Evolutionary conservation across 2,329 filamentous ascomycete species (phyloP), one percentile per base, ranked within the genome.

Genomic region (Diplodia seriata): DNA sequence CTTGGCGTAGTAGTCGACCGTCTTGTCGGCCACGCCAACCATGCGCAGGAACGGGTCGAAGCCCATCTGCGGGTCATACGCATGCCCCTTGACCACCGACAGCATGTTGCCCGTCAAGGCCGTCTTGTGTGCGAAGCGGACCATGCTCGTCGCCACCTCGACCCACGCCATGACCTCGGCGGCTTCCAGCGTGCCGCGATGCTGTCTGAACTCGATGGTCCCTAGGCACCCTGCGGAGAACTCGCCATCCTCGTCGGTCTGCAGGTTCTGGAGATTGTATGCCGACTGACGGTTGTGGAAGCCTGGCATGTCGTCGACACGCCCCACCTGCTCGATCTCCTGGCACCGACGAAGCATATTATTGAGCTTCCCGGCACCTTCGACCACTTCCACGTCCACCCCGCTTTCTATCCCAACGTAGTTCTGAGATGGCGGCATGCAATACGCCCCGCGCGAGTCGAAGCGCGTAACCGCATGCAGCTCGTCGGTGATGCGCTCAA

Each of bases 121-220:
- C 29, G n/a, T 36, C 23, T 14, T 23, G 26, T 59, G 55, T 4
- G 64, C 33, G 23, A 59, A 67, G 11, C 55, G 55, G 9, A 49
- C 11, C 55, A 68, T 68, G 23, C 15, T 26, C 15, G 64, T 14
- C 7, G 72, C 62, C 11, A 77, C 68, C 31, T 70, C 69, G 31
- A 75, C 68, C 75, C 76, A 78, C 26, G 75, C 69, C 5, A 72
- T 65, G 11, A 75, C 69, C 29, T 74, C 72, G 1, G 65, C 55
- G 8, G 67, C 53, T 36, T 74, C 69, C 5, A 75, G 57, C 9
- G 73, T 75, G 1, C 70, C 72, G 31, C 69, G 68, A 47, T 75
- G 74, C 59, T 77, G 76, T 5, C 74, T 70, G 68, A 77, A 77
- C 56, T 74, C 74, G 47, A 78, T 71, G 1, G 75, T 77, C 36